Evolutionary conservation across 2,329 filamentous ascomycete species (phyloP).

Genomic region (Pseudonectria buxi): DNA sequence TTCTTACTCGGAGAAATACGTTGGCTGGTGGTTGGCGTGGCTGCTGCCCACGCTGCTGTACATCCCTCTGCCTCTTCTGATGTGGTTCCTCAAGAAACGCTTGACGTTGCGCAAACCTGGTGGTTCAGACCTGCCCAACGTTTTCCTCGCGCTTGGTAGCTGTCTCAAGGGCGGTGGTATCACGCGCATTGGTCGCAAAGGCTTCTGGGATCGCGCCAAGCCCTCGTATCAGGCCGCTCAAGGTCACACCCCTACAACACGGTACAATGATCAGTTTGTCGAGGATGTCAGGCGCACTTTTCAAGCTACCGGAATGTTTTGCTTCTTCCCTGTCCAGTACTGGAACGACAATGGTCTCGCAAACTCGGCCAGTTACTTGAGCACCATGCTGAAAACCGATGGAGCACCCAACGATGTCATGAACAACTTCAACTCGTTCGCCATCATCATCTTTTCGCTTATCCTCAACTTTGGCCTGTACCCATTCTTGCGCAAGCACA

Average conservation of each 20-base stretch:
- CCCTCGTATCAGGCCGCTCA: constrained; percentile 42
- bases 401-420: constrained; percentile 56
- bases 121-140: constrained; percentile 59
- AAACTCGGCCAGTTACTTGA: constrained; percentile 29
- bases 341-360: constrained; percentile 35
- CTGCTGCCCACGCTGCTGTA: constrained; percentile 46
- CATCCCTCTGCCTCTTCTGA: constrained; percentile 50
- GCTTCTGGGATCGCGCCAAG: constrained; percentile 54
- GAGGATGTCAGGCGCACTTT: constrained; percentile 53
- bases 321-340: constrained; percentile 34
- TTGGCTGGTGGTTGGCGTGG: constrained; percentile 44
- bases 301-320: constrained; percentile 34
- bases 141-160: constrained; percentile 27
- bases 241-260: constrained; percentile 42
- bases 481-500: constrained; percentile 43
- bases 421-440: constrained; percentile 51
- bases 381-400: constrained; percentile 37
- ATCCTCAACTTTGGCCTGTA: constrained; percentile 38
- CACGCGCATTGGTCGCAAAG: constrained; percentile 44
- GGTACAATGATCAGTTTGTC: constrained; percentile 59
- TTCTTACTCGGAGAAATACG: constrained; percentile 45
- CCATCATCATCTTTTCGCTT: constrained; percentile 43
- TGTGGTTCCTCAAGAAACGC: constrained; percentile 49
- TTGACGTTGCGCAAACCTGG: constrained; percentile 52
- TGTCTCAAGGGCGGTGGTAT: constrained; percentile 22